A percentile compares a stretch with the other conserved stretches of the same genome.
These are phyloP conservation scores for Apiospora marii DNA, from an alignment of 2,329 filamentous ascomycete species.

Conservation along the genomic window DNA sequence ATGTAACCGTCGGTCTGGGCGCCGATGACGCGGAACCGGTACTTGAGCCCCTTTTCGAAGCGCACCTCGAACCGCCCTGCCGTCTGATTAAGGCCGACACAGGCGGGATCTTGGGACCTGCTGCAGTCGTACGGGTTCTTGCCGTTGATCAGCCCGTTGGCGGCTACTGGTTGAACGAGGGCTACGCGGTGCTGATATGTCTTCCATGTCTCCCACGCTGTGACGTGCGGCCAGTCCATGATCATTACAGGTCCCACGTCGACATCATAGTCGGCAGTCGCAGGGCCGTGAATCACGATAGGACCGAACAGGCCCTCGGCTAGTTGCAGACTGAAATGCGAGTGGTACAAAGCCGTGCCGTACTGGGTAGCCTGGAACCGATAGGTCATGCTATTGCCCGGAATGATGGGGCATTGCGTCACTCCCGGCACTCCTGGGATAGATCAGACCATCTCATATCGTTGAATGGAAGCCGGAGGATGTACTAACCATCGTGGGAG, in stretches of 20 bases:
- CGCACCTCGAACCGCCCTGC: slow-evolving; percentile 33
- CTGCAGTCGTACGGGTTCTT: slow-evolving; percentile 41
- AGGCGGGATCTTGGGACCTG: slow-evolving; percentile 36
- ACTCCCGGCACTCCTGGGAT: slow-evolving; percentile 49
- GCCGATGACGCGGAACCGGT: slow-evolving; percentile 56
- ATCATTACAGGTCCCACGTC: slow-evolving; percentile 67
- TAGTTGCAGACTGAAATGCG: slow-evolving; percentile 58
- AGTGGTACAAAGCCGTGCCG: slow-evolving; percentile 67
- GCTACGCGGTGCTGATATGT: not conserved
- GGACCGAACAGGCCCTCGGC: slow-evolving; percentile 64
- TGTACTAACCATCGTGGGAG: slow-evolving; percentile 57
- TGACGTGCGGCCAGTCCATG: slow-evolving; percentile 63
- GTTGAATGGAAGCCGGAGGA: not conserved
- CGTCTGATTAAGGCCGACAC: slow-evolving; percentile 32
- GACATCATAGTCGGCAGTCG: slow-evolving; percentile 64
- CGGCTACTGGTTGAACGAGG: not conserved
- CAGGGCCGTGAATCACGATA: slow-evolving; percentile 67
- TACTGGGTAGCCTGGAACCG: slow-evolving; percentile 59
- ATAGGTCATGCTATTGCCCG: slow-evolving; percentile 62
- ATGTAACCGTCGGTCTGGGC: slow-evolving; percentile 47
- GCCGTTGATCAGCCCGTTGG: slow-evolving; percentile 51
- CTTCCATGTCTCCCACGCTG: slow-evolving; percentile 37
- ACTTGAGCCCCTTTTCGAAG: slow-evolving; percentile 44
- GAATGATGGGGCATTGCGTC: slow-evolving; percentile 59
- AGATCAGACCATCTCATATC: not conserved